phyloP scores from a whole-genome alignment of 1,284 basidiomycete species.

The Tremellales sp. region DNA sequence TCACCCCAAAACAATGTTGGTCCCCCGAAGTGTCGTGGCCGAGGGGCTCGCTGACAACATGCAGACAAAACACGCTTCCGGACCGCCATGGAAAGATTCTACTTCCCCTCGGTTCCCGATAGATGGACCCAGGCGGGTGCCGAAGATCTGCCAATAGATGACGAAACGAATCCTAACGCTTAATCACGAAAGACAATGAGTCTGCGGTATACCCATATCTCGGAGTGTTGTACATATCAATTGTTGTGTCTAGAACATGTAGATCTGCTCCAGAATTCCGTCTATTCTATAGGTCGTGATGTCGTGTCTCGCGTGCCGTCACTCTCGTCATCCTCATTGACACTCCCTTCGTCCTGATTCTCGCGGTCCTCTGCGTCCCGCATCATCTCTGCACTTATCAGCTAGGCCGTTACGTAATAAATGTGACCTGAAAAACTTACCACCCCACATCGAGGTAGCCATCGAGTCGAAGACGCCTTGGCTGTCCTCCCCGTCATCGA shows the following conservation, averaged over 20 bases:
- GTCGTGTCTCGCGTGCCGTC: background rate
- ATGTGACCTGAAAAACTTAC: constrained; percentile 22
- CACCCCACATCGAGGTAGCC: constrained; percentile 42
- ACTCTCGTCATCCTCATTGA: background rate
- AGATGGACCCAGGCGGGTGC: constrained; percentile 39
- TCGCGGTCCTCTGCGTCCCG: constrained; percentile 40
- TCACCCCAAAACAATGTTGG: constrained; percentile 58
- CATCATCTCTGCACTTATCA: constrained; percentile 41
- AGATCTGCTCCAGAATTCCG: too few species aligned
- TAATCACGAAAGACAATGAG: constrained; percentile 1
- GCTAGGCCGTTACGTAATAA: background rate
- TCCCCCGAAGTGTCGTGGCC: background rate
- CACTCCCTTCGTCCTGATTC: background rate
- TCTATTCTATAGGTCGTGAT: too few species aligned
- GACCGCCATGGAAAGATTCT: constrained; percentile 79
- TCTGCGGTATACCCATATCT: too few species aligned
- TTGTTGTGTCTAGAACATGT: too few species aligned
- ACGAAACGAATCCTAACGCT: constrained; percentile 12
- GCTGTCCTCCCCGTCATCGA: constrained; percentile 14
- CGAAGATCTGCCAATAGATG: constrained; percentile 27
- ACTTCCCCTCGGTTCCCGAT: constrained; percentile 58
- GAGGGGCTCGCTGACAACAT: constrained; percentile 50
- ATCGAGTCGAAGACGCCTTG: constrained; percentile 33
- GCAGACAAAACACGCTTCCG: constrained; percentile 80
- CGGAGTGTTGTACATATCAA: too few species aligned